Evolutionary conservation across 176 grass and related monocot species (phyloP).

Genomic region (Carex myosuroides): DNA sequence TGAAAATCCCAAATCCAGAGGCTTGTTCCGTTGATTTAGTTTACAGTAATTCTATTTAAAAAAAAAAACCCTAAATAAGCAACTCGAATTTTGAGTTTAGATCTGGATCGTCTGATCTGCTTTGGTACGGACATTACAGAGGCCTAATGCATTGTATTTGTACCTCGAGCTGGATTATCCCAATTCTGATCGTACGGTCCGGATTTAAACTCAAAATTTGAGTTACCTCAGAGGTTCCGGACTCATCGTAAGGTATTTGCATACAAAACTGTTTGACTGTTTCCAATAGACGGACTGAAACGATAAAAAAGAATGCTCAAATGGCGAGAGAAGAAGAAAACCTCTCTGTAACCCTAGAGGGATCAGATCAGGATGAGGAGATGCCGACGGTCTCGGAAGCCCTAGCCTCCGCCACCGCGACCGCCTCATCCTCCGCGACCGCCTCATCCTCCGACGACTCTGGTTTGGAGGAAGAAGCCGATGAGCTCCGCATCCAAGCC

Average conservation of each 20-base stretch:
- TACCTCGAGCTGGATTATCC: too few species aligned
- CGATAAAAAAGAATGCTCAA: background rate
- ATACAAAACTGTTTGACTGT: background rate
- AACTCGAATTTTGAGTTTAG: too few species aligned
- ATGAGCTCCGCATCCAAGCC: slow-evolving; percentile 57
- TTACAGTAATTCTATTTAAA: too few species aligned
- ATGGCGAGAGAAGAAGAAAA: slow-evolving; percentile 21
- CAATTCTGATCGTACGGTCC: too few species aligned
- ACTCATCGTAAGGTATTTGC: background rate
- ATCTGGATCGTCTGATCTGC: too few species aligned
- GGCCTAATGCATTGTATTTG: too few species aligned
- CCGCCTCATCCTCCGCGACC: background rate
- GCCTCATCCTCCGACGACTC: slow-evolving; percentile 19
- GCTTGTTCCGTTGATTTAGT: too few species aligned
- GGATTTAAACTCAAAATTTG: too few species aligned
- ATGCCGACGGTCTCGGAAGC: slow-evolving; percentile 27
- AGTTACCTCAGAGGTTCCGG: too few species aligned
- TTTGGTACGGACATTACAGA: too few species aligned
- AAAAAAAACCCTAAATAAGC: too few species aligned
- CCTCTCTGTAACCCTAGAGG: slow-evolving; percentile 24
- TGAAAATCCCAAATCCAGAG: too few species aligned
- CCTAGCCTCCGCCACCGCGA: background rate
- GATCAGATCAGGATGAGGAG: background rate
- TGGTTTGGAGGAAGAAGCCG: slow-evolving; percentile 29
- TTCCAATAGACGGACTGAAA: background rate